Evolutionary conservation across 257 asterid species (phyloP).

Genomic region (Ocimum tenuiflorum): DNA sequence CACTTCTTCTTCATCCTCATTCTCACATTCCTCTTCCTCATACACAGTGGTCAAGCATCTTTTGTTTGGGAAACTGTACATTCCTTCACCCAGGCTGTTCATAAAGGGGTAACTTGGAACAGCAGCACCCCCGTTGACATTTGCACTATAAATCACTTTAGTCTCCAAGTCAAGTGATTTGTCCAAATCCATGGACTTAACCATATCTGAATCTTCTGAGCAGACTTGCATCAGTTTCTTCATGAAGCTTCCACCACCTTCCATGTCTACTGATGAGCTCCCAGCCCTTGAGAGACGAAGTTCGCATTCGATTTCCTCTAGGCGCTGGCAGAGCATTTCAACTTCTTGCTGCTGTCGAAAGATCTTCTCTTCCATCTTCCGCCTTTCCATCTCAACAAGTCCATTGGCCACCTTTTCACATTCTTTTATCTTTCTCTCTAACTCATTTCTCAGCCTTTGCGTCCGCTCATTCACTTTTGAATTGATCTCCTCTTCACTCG

Average conservation of each 20-base stretch:
- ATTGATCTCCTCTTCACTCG: constrained; percentile 51
- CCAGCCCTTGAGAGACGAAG: constrained; percentile 45
- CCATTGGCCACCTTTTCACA: constrained; percentile 59
- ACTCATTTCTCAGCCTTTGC: constrained; percentile 34
- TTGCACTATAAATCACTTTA: constrained; percentile 27
- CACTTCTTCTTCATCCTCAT: constrained; percentile 58
- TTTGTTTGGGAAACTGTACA: constrained; percentile 32
- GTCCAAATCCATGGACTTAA: constrained; percentile 88
- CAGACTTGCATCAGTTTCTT: constrained; percentile 51
- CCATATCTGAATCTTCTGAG: constrained; percentile 74
- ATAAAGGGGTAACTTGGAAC: constrained; percentile 21
- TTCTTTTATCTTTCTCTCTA: constrained; percentile 59
- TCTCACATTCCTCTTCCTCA: constrained; percentile 70
- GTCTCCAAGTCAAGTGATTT: constrained; percentile 65
- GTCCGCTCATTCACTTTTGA: constrained; percentile 50
- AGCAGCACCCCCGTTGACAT: constrained; percentile 17
- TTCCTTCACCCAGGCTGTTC: constrained; percentile 30
- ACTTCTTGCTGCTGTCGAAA: constrained; percentile 57
- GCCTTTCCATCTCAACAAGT: constrained; percentile 56
- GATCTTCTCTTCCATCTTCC: constrained; percentile 63
- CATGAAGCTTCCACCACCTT: constrained; percentile 57
- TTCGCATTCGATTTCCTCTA: constrained; percentile 69
- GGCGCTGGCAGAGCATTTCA: constrained; percentile 60
- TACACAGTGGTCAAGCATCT: constrained; percentile 63
- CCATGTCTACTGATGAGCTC: constrained; percentile 38